Evolutionary conservation across 257 asterid genomes (phyloP).

Genomic region (Mitragyna speciosa): DNA sequence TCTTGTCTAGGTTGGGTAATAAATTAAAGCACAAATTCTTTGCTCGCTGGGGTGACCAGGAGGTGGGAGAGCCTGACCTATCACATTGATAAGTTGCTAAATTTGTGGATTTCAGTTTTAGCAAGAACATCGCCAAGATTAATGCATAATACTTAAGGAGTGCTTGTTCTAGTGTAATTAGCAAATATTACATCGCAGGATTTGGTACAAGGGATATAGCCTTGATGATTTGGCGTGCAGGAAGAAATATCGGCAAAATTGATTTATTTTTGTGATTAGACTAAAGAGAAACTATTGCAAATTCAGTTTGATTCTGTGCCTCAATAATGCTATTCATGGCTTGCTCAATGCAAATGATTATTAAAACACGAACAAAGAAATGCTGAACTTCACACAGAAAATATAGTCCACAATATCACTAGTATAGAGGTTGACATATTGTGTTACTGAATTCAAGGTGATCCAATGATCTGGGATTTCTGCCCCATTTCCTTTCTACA

Average conservation of each 20-base stretch:
- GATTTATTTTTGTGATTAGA: neutral
- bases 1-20: neutral
- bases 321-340: neutral
- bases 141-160: neutral
- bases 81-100: neutral
- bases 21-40: neutral
- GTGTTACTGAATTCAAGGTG: neutral
- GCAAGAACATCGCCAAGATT: neutral
- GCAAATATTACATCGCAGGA: too few species aligned
- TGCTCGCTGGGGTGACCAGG: neutral
- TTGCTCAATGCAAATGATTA: neutral
- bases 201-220: neutral
- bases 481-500: neutral
- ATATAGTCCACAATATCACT: neutral
- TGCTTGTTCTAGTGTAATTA: neutral
- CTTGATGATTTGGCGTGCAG: neutral
- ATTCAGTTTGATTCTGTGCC: neutral
- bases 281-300: neutral
- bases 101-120: neutral
- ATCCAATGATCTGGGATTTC: neutral
- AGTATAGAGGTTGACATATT: neutral
- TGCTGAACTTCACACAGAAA: neutral
- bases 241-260: neutral
- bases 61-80: neutral
- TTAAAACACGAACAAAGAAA: neutral